Percentiles rank a stretch among this genome's conserved stretches.
These are phyloP conservation scores for Nothophaeocryptopus gaeumannii DNA, from an alignment of 2,329 filamentous ascomycete species.

Conservation along the genomic window DNA sequence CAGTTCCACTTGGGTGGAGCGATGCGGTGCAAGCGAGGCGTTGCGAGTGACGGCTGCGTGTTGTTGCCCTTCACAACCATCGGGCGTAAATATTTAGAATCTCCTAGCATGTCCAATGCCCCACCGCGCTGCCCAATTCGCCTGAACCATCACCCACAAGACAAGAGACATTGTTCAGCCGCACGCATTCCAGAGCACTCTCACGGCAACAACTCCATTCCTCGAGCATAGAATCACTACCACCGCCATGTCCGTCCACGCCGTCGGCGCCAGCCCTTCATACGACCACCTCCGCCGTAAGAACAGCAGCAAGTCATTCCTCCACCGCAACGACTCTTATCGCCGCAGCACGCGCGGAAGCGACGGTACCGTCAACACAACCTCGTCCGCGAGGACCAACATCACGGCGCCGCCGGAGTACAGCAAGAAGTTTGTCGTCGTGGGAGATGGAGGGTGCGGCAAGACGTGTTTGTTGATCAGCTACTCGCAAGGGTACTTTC, in stretches of 20 bases:
- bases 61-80: too few relatives aligned
- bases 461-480: conserved; percentile 98
- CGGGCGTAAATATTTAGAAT: too few relatives aligned
- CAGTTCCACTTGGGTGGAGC: too few relatives aligned
- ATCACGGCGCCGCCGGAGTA: conserved; percentile 88
- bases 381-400: conserved; percentile 71
- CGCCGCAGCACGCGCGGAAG: conserved; percentile 55
- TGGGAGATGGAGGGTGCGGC: conserved; percentile 95
- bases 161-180: too few relatives aligned
- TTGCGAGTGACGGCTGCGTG: too few relatives aligned
- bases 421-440: conserved; percentile 99
- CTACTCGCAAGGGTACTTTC: conserved; percentile 98
- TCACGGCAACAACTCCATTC: too few relatives aligned
- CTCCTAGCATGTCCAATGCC: too few relatives aligned
- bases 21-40: too few relatives aligned
- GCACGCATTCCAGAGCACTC: too few relatives aligned
- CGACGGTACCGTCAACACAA: conserved; percentile 86
- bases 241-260: conserved; percentile 32
- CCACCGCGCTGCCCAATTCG: background rate
- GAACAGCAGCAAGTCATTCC: conserved; percentile 41
- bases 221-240: background rate
- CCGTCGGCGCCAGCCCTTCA: conserved; percentile 38
- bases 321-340: conserved; percentile 35
- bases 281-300: conserved; percentile 60
- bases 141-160: background rate